Conservation (phyloP, 2,329 filamentous ascomycete species). For the Fusarium protoensiforme region DNA sequence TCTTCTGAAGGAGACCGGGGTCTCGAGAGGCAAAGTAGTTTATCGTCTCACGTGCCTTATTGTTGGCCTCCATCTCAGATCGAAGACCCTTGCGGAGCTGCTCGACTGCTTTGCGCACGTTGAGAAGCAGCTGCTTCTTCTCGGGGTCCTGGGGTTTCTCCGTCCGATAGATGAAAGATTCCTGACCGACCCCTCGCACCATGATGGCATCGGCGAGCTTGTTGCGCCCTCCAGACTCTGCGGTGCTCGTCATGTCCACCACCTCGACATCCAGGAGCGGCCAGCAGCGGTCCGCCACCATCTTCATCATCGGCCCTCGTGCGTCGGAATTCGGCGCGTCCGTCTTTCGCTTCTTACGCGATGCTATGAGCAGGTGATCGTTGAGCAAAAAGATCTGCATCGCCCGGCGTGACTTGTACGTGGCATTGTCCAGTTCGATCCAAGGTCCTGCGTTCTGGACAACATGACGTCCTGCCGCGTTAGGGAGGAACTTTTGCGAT, state of each 20-base stretch:
- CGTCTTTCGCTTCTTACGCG: conserved; percentile 89
- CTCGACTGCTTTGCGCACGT: conserved; percentile 92
- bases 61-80: conserved; percentile 87
- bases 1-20: conserved; percentile 79
- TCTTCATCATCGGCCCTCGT: conserved; percentile 72
- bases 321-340: conserved; percentile 68
- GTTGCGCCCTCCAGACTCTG: conserved; percentile 64
- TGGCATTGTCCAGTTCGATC: conserved; percentile 97
- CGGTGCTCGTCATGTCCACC: conserved; percentile 82
- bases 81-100: conserved; percentile 87
- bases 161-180: conserved; percentile 94
- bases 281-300: conserved; percentile 96
- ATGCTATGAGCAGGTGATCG: conserved; percentile 91
- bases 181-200: conserved; percentile 84
- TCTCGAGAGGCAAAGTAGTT: conserved; percentile 87
- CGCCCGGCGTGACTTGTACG: conserved; percentile 90
- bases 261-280: conserved; percentile 92
- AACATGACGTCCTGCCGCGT: conserved; percentile 90
- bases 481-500: conserved; percentile 95
- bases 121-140: conserved; percentile 84
- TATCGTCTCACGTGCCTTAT: conserved; percentile 85
- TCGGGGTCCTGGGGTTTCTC: conserved; percentile 83
- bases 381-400: conserved; percentile 95
- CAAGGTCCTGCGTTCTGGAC: conserved; percentile 92
- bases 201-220: conserved; percentile 88